These are phyloP conservation scores for Speleostelium caveatum DNA, from an alignment of 78 protist species.

Conservation along the genomic window DNA sequence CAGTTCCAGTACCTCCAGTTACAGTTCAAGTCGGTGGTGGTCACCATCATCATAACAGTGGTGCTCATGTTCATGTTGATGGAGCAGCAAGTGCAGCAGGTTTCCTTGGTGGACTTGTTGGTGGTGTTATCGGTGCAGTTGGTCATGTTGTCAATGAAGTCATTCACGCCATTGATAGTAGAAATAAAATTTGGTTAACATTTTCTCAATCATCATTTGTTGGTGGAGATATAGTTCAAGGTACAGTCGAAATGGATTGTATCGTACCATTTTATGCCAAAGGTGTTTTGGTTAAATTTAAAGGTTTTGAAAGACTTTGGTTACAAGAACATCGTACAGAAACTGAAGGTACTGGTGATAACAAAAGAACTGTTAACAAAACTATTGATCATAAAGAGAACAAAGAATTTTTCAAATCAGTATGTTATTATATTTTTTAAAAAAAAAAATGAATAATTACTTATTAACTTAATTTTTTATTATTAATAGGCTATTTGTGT, in stretches of 20 bases:
- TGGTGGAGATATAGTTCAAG: constrained; percentile 62
- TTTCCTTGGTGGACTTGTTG: background rate
- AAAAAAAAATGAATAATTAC: background rate
- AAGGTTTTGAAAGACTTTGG: constrained; percentile 71
- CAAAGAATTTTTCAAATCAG: constrained; percentile 60
- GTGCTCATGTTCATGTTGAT: no score
- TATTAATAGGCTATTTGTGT: constrained; percentile 2
- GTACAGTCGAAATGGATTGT: constrained; percentile 69
- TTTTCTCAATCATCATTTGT: constrained; percentile 56
- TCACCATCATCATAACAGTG: constrained; percentile 5
- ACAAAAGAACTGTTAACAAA: constrained; percentile 44
- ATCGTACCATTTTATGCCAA: constrained; percentile 69
- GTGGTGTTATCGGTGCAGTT: constrained; percentile 14
- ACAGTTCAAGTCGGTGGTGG: background rate
- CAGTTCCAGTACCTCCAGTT: no score
- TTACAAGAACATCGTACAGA: constrained; percentile 65
- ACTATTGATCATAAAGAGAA: constrained; percentile 66
- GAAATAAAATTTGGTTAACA: constrained; percentile 60
- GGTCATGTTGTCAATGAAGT: background rate
- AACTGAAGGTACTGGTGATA: constrained; percentile 50
- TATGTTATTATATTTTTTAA: background rate
- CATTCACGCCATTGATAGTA: constrained; percentile 3
- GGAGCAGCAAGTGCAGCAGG: background rate
- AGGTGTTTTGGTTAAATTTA: constrained; percentile 62
- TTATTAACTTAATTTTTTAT: background rate